Percentiles rank a stretch among this genome's conserved stretches.
Conservation (phyloP, 208 protist genomes). For the Borovskyia barvae region DNA sequence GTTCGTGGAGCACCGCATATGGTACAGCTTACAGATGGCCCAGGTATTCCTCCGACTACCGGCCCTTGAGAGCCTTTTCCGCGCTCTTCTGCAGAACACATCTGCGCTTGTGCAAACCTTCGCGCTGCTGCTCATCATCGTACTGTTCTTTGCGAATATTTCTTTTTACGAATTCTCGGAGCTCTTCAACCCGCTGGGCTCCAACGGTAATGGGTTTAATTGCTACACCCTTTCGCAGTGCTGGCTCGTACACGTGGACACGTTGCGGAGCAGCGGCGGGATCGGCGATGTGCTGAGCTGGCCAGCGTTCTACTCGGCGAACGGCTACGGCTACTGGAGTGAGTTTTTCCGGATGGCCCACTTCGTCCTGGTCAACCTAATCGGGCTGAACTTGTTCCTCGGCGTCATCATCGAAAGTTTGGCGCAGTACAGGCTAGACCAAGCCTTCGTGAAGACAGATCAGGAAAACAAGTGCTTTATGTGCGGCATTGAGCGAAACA, state of each 20-base stretch:
- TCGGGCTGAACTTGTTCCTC: slow-evolving; percentile 89
- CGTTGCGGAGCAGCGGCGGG: slow-evolving; percentile 65
- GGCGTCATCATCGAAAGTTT: slow-evolving; percentile 95
- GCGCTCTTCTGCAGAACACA: slow-evolving; percentile 42
- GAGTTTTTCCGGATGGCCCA: slow-evolving; percentile 90
- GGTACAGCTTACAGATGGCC: slow-evolving; percentile 60
- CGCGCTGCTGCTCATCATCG: slow-evolving; percentile 47
- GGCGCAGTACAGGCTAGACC: slow-evolving; percentile 65
- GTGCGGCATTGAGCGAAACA: slow-evolving; percentile 81
- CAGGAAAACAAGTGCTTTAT: slow-evolving; percentile 93
- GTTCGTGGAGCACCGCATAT: slow-evolving; percentile 52
- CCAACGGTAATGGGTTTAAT: slow-evolving; percentile 57
- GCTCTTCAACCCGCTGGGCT: slow-evolving; percentile 43
- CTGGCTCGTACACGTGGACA: slow-evolving; percentile 73
- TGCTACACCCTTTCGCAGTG: slow-evolving; percentile 77
- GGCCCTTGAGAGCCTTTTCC: slow-evolving; percentile 46
- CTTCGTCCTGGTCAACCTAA: slow-evolving; percentile 78
- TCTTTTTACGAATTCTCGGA: slow-evolving; percentile 64
- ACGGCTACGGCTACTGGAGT: slow-evolving; percentile 80
- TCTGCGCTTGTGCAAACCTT: slow-evolving; percentile 52
- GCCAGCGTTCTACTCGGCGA: slow-evolving; percentile 45
- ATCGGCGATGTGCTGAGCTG: slow-evolving; percentile 73
- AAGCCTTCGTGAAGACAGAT: slow-evolving; percentile 57
- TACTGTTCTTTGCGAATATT: slow-evolving; percentile 60
- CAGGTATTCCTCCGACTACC: slow-evolving; percentile 48